Evolutionary conservation across 179 eudicot genomes (phyloP).

Genomic region (Pouteria campechiana): DNA sequence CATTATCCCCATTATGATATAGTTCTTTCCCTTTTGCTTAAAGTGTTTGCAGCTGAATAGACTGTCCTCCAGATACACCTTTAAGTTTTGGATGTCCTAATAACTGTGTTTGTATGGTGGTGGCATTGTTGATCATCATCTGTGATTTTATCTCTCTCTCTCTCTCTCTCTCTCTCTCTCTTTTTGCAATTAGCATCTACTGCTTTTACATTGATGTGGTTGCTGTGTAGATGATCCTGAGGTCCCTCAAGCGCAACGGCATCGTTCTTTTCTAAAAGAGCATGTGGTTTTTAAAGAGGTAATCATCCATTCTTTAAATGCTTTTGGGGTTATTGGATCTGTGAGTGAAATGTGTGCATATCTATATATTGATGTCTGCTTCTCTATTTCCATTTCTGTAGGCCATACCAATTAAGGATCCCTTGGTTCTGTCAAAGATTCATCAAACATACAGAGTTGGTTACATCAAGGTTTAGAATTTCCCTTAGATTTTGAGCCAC

Average conservation of each 20-base stretch:
- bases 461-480: conserved; percentile 55
- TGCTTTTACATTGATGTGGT: conserved; percentile 11
- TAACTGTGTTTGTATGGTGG: too few species aligned
- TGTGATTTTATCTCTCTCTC: too few species aligned
- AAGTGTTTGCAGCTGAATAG: too few species aligned
- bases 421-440: conserved; percentile 74
- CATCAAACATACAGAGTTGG: conserved; percentile 96
- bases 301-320: not conserved
- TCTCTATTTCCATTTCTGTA: conserved; percentile 9
- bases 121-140: too few species aligned
- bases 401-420: conserved; percentile 92
- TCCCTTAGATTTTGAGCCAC: not conserved
- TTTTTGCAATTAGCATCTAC: too few species aligned
- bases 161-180: too few species aligned
- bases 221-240: conserved; percentile 73
- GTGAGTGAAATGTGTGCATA: not conserved
- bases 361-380: not conserved
- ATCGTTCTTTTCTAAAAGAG: conserved; percentile 64
- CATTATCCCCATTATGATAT: too few species aligned
- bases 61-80: too few species aligned
- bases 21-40: too few species aligned
- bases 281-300: conserved; percentile 95
- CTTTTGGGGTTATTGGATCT: not conserved
- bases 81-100: too few species aligned
- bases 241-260: conserved; percentile 43